These are phyloP conservation scores for Amanita rubescens DNA, from an alignment of 768 basidiomycete genomes.

Conservation along the genomic window DNA sequence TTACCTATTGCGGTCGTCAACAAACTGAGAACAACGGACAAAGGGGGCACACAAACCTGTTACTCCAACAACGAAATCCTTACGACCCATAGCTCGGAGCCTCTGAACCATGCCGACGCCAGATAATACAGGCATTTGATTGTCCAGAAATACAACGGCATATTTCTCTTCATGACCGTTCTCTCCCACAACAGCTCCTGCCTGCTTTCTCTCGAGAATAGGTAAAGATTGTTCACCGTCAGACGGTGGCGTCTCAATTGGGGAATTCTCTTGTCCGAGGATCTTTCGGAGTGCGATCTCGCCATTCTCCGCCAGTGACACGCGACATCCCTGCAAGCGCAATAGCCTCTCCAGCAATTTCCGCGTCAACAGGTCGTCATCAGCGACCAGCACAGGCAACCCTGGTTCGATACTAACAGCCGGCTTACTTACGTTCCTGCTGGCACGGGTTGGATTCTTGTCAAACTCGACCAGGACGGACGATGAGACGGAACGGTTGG, in stretches of 20 bases:
- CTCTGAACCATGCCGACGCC: conserved; percentile 62
- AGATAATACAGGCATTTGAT: conserved; percentile 81
- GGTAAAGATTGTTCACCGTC: conserved; percentile 28
- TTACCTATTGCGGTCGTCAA: conserved; percentile 20
- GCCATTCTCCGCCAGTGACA: conserved; percentile 82
- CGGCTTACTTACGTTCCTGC: conserved; percentile 30
- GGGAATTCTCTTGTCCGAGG: conserved; percentile 29
- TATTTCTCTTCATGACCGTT: conserved; percentile 26
- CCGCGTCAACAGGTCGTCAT: conserved; percentile 77
- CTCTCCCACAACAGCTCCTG: conserved; percentile 8
- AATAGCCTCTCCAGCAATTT: conserved; percentile 76
- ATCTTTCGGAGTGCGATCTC: conserved; percentile 70
- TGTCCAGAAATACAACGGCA: conserved; percentile 49
- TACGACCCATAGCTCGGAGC: conserved; percentile 55
- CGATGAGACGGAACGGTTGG: conserved; percentile 18
- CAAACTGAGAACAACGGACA: neutral
- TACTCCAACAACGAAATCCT: conserved; percentile 78
- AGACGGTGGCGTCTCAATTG: conserved; percentile 26
- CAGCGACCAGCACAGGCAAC: conserved; percentile 70
- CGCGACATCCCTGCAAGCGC: conserved; percentile 68
- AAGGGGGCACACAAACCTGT: conserved; percentile 37
- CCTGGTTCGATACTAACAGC: conserved; percentile 39
- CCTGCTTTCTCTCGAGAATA: conserved; percentile 29
- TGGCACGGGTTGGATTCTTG: conserved; percentile 27
- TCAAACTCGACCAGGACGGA: conserved; percentile 33